Conservation (phyloP, 2,329 filamentous ascomycete species). For the Diplodia seriata region DNA sequence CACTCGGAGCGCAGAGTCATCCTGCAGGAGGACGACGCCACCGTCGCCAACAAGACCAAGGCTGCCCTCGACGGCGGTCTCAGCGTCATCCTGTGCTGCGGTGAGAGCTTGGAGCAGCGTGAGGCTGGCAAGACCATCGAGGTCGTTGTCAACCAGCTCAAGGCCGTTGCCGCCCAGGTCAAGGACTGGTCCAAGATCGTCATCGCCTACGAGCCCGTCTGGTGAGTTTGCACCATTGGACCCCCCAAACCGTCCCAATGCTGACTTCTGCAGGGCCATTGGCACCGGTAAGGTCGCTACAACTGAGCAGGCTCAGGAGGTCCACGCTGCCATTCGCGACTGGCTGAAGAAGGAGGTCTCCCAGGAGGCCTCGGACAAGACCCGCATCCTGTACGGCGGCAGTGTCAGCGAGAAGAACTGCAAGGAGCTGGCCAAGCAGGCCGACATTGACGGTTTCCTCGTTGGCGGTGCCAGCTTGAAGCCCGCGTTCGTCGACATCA, state of each 20-base stretch:
- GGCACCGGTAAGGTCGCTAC: slow-evolving; percentile 74
- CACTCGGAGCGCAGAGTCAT: slow-evolving; percentile 95
- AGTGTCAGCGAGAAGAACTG: slow-evolving; percentile 99
- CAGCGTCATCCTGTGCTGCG: slow-evolving; percentile 94
- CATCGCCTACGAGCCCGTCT: slow-evolving; percentile 98
- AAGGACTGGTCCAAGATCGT: slow-evolving; percentile 93
- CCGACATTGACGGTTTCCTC: slow-evolving; percentile 97
- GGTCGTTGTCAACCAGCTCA: slow-evolving; percentile 83
- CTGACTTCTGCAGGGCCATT: slow-evolving; percentile 60
- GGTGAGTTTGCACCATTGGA: slow-evolving; percentile 66
- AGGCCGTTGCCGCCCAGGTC: slow-evolving; percentile 78
- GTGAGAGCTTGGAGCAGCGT: slow-evolving; percentile 92
- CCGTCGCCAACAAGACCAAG: slow-evolving; percentile 94
- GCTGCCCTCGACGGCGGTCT: slow-evolving; percentile 85
- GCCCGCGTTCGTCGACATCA: slow-evolving; percentile 82
- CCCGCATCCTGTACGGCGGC: slow-evolving; percentile 94
- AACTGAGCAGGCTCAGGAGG: slow-evolving; percentile 51
- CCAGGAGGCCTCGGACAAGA: slow-evolving; percentile 79
- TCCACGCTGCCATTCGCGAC: slow-evolving; percentile 79
- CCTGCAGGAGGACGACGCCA: slow-evolving; percentile 82
- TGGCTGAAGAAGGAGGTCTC: slow-evolving; percentile 82
- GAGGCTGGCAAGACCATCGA: slow-evolving; percentile 85
- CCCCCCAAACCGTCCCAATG: background rate
- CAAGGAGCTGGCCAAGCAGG: slow-evolving; percentile 86
- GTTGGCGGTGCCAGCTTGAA: slow-evolving; percentile 96